Evolutionary conservation across 1,284 basidiomycete species (phyloP), one percentile per base, ranked within the genome.

Genomic region (Ustilago vetiveriae): DNA sequence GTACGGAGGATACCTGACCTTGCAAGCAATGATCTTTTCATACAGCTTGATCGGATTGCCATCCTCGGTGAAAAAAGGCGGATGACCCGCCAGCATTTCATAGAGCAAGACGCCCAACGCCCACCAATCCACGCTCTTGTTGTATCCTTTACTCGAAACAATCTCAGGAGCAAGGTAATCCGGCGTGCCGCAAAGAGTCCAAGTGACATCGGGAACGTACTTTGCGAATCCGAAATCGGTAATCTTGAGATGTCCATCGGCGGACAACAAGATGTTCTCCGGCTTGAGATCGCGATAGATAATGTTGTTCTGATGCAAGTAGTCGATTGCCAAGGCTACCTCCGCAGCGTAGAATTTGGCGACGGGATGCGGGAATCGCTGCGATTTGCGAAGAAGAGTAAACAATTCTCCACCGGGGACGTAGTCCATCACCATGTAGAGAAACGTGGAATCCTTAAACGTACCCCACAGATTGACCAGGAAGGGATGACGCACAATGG

Each of bases 401-500:
- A 98, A 99, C 7, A 99, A 85, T 83, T 99, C 95, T 17, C 95
- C 95, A 19, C 95, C 95, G 0, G 94, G 92, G 4, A 98, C 95
- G 82, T 97, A 99, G 84, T 98, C 96, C 95, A 98, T 98, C 56
- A 98, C 94, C 94, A 99, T 97, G 85, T 96, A 99, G 13, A 98
- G 85, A 81, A 97, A 98, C 40, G 91, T 87, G 10, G 88, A 85
- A 78, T 98, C 95, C 76, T 96, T 92, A 84, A 98, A 98, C 1
- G 92, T 91, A 23, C 95, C 96, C 95, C 95, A 98, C 6, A 98
- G 88, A 79, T 97, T 98, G 84, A 98, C 90, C 69, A 98, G 90
- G 84, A 98, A 98, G 3, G 94, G 92, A 82, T 98, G 94, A 48
- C 94, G 89, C 0, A 96, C 92, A 24, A 88, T 87, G 55, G 90